Conservation (phyloP, 2,329 filamentous ascomycete species). For the Colletotrichum gloeosporioides region DNA sequence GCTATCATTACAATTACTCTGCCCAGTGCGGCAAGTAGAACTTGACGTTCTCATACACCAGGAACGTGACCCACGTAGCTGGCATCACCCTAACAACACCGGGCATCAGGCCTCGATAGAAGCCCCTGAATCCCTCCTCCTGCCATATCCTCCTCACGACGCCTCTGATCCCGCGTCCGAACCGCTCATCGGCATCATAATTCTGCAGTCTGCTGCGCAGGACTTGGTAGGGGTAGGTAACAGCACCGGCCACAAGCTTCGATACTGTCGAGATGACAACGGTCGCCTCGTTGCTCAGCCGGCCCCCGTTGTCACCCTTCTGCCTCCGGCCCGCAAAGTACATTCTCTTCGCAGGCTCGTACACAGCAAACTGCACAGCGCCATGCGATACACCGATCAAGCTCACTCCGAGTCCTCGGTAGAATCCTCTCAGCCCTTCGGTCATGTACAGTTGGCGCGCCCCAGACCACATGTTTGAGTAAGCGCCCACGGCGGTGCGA, state of each 20-base stretch:
- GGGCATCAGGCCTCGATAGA: conserved; percentile 90
- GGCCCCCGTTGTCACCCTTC: conserved; percentile 25
- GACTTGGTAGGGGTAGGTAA: conserved; percentile 95
- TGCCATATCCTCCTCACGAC: conserved; percentile 77
- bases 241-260: conserved; percentile 87
- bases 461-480: conserved; percentile 78
- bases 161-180: conserved; percentile 73
- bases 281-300: conserved; percentile 75
- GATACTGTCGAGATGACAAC: conserved; percentile 79
- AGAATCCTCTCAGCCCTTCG: conserved; percentile 83
- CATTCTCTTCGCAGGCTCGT: conserved; percentile 71
- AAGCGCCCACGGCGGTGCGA: conserved; percentile 75
- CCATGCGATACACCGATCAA: conserved; percentile 90
- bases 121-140: conserved; percentile 81
- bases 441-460: conserved; percentile 67
- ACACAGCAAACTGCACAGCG: conserved; percentile 94
- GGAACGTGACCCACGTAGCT: conserved; percentile 93
- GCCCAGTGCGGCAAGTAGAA: conserved; percentile 62
- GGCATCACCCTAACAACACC: conserved; percentile 92
- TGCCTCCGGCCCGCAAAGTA: conserved; percentile 54
- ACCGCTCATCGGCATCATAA: conserved; percentile 78
- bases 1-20: background rate
- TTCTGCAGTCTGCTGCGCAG: conserved; percentile 88
- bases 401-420: conserved; percentile 83
- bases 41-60: conserved; percentile 95